Evolutionary conservation across 257 asterid genomes (phyloP).

Genomic region (Striga asiatica): DNA sequence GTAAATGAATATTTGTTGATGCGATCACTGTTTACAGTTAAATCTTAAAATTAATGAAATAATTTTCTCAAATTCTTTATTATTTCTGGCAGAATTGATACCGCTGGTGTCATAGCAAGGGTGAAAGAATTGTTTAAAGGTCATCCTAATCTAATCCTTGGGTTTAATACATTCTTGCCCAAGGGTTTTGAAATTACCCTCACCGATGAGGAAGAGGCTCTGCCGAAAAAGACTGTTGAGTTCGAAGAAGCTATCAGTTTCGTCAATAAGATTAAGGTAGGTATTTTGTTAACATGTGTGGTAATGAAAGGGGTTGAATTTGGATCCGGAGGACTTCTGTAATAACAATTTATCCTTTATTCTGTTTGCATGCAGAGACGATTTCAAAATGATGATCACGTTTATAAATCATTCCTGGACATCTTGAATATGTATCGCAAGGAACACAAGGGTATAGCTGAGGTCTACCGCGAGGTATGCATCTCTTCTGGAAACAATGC

Average conservation of each 20-base stretch:
- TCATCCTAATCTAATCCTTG: constrained; percentile 82
- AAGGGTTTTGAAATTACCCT: constrained; percentile 94
- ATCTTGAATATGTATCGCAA: constrained; percentile 93
- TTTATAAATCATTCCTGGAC: constrained; percentile 90
- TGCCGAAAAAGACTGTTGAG: constrained; percentile 84
- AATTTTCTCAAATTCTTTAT: constrained; percentile 7
- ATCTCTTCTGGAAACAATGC: constrained; percentile 10
- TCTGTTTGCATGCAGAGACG: constrained; percentile 60
- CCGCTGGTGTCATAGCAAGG: constrained; percentile 84
- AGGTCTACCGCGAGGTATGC: constrained; percentile 90
- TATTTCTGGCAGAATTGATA: constrained; percentile 64
- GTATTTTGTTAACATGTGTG: constrained; percentile 6
- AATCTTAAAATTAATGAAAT: constrained; percentile 5
- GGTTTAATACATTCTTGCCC: constrained; percentile 96
- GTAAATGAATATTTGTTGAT: constrained; percentile 25
- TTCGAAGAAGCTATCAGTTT: constrained; percentile 93
- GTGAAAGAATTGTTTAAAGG: constrained; percentile 94
- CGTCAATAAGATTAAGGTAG: constrained; percentile 96
- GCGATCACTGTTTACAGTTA: constrained; percentile 9
- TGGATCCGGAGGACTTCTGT: constrained; percentile 5
- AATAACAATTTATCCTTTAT: not conserved
- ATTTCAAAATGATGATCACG: constrained; percentile 82
- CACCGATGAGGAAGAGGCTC: constrained; percentile 77
- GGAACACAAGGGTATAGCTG: constrained; percentile 90
- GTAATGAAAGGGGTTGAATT: not conserved